Conservation (phyloP, 306 rosid species). For the Acacia acuminata region DNA sequence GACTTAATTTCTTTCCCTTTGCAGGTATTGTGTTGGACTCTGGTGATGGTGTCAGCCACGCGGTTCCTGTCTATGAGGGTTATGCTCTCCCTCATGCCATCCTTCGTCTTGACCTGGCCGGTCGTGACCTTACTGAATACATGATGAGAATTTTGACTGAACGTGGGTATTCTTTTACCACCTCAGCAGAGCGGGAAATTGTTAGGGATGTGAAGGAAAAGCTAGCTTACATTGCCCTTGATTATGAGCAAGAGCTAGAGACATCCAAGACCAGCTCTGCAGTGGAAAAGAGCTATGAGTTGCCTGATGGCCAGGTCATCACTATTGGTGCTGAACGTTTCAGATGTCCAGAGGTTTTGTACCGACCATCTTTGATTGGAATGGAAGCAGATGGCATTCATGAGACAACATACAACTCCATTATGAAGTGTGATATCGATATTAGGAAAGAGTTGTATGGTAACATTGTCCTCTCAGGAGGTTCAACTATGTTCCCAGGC, state of each 20-base stretch:
- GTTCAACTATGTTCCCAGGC: conserved; percentile 60
- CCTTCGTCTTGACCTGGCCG: conserved; percentile 55
- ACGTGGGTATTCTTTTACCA: conserved; percentile 55
- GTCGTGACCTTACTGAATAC: conserved; percentile 55
- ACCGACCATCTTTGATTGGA: conserved; percentile 59
- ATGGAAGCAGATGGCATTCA: conserved; percentile 62
- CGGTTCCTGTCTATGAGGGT: conserved; percentile 56
- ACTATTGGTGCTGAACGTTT: conserved; percentile 60
- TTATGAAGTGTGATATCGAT: conserved; percentile 59
- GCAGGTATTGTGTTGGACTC: conserved; percentile 56
- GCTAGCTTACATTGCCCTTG: conserved; percentile 57
- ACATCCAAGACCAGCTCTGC: conserved; percentile 57
- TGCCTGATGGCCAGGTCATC: conserved; percentile 62
- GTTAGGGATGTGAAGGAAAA: conserved; percentile 64
- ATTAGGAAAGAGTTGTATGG: conserved; percentile 58
- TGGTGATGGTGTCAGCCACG: conserved; percentile 55
- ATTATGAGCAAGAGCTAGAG: conserved; percentile 59
- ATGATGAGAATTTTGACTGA: conserved; percentile 52
- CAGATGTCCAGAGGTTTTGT: conserved; percentile 62
- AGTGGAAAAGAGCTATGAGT: conserved; percentile 57
- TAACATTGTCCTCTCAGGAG: conserved; percentile 59
- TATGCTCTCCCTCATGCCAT: conserved; percentile 56
- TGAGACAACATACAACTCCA: conserved; percentile 61
- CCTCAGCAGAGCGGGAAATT: conserved; percentile 62
- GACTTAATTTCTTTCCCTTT: conserved; percentile 14